These are phyloP conservation scores for Halophytophthora batemanensis DNA, from an alignment of 352 stramenopile genomes.

Conservation along the genomic window DNA sequence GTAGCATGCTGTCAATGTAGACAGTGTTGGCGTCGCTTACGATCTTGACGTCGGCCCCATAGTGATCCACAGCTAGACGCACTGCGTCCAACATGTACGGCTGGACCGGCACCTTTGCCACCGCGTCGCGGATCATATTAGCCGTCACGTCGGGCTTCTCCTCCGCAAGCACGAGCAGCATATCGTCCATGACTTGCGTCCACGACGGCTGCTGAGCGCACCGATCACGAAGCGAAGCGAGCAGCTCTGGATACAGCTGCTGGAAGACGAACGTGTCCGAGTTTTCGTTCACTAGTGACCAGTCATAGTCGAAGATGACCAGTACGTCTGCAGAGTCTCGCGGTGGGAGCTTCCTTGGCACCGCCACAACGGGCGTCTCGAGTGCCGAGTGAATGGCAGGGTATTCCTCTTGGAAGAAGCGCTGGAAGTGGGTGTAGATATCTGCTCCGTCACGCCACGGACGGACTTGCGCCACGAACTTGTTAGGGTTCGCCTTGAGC, in stretches of 20 bases:
- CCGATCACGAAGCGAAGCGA: slow-evolving; percentile 31
- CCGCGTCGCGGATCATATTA: slow-evolving; percentile 33
- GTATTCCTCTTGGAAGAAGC: slow-evolving; percentile 21
- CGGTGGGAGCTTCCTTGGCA: not conserved
- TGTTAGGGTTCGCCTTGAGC: slow-evolving; percentile 3
- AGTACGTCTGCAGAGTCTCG: slow-evolving; percentile 30
- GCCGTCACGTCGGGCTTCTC: slow-evolving; percentile 38
- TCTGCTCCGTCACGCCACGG: slow-evolving; percentile 17
- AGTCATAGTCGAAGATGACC: slow-evolving; percentile 84
- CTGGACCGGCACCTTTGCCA: slow-evolving; percentile 57
- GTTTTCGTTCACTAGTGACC: slow-evolving; percentile 82
- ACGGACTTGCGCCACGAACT: slow-evolving; percentile 12
- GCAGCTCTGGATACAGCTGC: slow-evolving; percentile 53
- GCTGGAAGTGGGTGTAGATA: slow-evolving; percentile 16
- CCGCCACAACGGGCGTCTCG: not conserved
- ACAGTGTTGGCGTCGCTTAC: slow-evolving; percentile 80
- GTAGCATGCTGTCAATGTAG: slow-evolving; percentile 78
- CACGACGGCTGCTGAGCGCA: slow-evolving; percentile 34
- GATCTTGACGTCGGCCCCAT: slow-evolving; percentile 54
- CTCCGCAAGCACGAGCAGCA: slow-evolving; percentile 37
- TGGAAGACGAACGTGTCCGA: slow-evolving; percentile 81
- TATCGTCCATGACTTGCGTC: slow-evolving; percentile 68
- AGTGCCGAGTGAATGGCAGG: slow-evolving; percentile 3
- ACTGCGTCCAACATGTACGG: slow-evolving; percentile 69
- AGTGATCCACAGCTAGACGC: slow-evolving; percentile 32